Evolutionary conservation across 78 protist species (phyloP).

Genomic region (Dictyostelium purpureum): DNA sequence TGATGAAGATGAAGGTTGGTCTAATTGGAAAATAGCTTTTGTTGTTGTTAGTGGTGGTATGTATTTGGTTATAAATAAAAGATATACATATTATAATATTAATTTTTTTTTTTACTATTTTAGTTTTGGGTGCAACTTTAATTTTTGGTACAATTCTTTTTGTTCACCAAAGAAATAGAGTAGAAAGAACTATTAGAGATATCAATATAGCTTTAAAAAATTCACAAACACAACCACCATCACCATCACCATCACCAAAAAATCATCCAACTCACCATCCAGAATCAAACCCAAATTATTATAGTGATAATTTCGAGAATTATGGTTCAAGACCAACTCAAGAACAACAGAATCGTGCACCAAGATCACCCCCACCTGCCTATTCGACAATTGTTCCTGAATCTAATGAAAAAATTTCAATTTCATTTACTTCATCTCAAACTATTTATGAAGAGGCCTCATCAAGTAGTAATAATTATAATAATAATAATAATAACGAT

Average conservation of each 20-base stretch:
- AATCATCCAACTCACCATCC: not conserved
- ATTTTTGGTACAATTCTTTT: not conserved
- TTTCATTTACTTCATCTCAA: no score
- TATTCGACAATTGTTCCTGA: not conserved
- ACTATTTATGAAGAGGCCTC: no score
- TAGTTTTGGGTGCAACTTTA: not conserved
- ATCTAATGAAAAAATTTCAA: no score
- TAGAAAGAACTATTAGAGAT: not conserved
- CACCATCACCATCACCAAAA: not conserved
- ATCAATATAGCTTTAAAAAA: not conserved
- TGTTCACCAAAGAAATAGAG: not conserved
- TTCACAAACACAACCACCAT: not conserved
- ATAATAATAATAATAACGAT: not conserved
- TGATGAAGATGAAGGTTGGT: no score
- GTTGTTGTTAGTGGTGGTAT: no score
- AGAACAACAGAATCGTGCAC: no score
- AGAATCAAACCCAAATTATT: not conserved
- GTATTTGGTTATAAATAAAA: no score
- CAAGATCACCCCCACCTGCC: not conserved
- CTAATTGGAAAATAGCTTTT: no score
- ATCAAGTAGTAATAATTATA: no score
- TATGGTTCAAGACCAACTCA: no score
- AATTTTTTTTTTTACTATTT: no score
- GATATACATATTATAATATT: no score
- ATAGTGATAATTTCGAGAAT: not conserved